phyloP scores from a whole-genome alignment of 805 yeast genomes.

The Metschnikowia noctiluminum region DNA sequence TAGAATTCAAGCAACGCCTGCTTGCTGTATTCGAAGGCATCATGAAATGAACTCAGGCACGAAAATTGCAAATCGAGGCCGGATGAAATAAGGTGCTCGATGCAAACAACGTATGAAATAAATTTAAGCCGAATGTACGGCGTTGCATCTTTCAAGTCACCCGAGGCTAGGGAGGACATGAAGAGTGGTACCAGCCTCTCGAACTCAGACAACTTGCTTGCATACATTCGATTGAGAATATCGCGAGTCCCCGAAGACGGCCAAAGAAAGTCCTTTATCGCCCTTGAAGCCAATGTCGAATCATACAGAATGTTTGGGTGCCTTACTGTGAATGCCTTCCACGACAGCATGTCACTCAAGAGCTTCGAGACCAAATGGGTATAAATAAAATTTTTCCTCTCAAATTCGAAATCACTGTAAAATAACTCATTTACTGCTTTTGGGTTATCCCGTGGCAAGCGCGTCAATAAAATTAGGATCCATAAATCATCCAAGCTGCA shows the following conservation, averaged over 20 bases:
- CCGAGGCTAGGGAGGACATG: conserved; percentile 3
- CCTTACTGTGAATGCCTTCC: conserved; percentile 13
- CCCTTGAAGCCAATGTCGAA: neutral
- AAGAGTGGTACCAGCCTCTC: conserved; percentile 11
- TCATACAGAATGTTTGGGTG: conserved; percentile 6
- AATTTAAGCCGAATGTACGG: conserved; percentile 12
- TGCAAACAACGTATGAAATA: conserved; percentile 13
- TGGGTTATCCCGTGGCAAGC: conserved; percentile 4
- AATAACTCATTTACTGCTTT: conserved; percentile 4
- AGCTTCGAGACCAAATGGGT: conserved; percentile 1
- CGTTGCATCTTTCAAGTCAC: conserved; percentile 2
- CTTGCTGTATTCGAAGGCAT: conserved; percentile 11
- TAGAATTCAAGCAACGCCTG: conserved; percentile 7
- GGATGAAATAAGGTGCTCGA: conserved; percentile 10
- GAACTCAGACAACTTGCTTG: conserved; percentile 12
- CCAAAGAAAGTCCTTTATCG: neutral
- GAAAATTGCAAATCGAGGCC: conserved; percentile 1
- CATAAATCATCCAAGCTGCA: conserved; percentile 16
- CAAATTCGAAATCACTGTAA: conserved; percentile 6
- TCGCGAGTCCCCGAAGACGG: neutral
- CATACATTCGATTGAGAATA: conserved; percentile 9
- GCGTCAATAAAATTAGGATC: conserved; percentile 14
- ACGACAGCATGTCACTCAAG: conserved; percentile 8
- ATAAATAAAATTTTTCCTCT: neutral
- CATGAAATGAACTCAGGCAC: conserved; percentile 2